Base-by-base conservation (phyloP, 345 rosid species). In the Triadica sebifera region DNA sequence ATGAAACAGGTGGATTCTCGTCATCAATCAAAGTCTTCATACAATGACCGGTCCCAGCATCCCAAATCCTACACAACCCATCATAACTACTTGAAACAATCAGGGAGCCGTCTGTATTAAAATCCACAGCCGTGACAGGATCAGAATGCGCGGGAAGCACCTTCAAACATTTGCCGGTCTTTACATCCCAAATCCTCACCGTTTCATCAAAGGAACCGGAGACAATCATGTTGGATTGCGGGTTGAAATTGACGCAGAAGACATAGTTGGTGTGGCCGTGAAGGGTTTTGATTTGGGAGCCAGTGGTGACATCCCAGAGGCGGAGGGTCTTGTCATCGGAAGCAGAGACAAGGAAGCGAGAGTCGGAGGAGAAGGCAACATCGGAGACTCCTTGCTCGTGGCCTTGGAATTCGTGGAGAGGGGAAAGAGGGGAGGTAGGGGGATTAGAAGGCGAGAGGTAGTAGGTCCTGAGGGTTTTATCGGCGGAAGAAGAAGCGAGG, bases 141-240 rank as follows among this genome's bases (percentile, higher is more conserved):
- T 90, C 97, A 0, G 98, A 95, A 76, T 95, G 98, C 12, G 99
- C 97, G 0, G 98, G 99, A 19, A 95, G 82, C 20, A 95, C 97
- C 84, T 87, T 91, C 76, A 95, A 82, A 75, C 98, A 93, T 82
- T 90, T 93, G 1, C 98, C 97, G 6, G 82, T 81, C 74, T 88
- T 91, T 39, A 93, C 93, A 55, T 95, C 99, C 99, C 98, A 95
- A 41, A 95, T 75, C 74, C 98, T 82, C 68, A 95, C 99, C 24
- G 98, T 92, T 81, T 93, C 99, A 38, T 95, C 98, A 70, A 87
- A 95, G 13, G 96, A 86, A 13, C 99, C 98, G n/a, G 94, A 93
- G 59, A 89, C 99, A 51, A 95, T 87, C 92, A 91, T 86, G 71
- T 89, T 95, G 24, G 96, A 88, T 45, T 91, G 93, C 1, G 96